Evolutionary conservation across 768 basidiomycete genomes (phyloP).

Genomic region (Suillus bovinus): DNA sequence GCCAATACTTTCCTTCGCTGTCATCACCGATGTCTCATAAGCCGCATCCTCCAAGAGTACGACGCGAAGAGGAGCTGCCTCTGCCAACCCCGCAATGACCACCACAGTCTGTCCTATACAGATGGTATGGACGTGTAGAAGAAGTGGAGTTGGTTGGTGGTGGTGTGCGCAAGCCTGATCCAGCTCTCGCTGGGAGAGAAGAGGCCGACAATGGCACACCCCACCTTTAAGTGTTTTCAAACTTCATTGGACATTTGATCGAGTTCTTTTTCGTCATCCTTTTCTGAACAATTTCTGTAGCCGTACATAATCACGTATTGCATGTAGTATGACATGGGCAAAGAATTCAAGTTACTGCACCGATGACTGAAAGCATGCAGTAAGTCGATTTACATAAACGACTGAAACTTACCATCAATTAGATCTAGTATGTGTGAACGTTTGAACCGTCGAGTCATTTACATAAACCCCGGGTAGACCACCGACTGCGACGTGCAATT

Average conservation of each 20-base stretch:
- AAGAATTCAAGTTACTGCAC: background rate
- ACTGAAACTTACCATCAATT: no score
- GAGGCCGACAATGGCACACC: slow-evolving; percentile 24
- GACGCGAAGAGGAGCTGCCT: slow-evolving; percentile 48
- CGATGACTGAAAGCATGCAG: background rate
- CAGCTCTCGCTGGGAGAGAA: slow-evolving; percentile 25
- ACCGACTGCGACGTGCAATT: background rate
- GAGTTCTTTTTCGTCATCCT: background rate
- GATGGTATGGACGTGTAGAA: slow-evolving; percentile 24
- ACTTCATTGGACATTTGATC: background rate
- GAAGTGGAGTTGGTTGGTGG: slow-evolving; percentile 28
- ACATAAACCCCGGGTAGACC: background rate
- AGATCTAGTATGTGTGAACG: no score
- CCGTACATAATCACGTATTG: background rate
- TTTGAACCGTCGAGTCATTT: background rate
- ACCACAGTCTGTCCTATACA: slow-evolving; percentile 15
- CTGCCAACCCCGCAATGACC: slow-evolving; percentile 15
- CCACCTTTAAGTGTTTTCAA: slow-evolving; percentile 14
- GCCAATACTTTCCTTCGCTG: slow-evolving; percentile 84
- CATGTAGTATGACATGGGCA: background rate
- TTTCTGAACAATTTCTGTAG: background rate
- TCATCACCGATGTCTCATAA: slow-evolving; percentile 58
- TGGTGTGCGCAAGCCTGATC: slow-evolving; percentile 14
- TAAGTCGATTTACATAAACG: background rate
- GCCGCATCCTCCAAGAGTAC: slow-evolving; percentile 71